Evolutionary conservation across 352 stramenopile species (phyloP).

Genomic region (Pythium guiyangense): DNA sequence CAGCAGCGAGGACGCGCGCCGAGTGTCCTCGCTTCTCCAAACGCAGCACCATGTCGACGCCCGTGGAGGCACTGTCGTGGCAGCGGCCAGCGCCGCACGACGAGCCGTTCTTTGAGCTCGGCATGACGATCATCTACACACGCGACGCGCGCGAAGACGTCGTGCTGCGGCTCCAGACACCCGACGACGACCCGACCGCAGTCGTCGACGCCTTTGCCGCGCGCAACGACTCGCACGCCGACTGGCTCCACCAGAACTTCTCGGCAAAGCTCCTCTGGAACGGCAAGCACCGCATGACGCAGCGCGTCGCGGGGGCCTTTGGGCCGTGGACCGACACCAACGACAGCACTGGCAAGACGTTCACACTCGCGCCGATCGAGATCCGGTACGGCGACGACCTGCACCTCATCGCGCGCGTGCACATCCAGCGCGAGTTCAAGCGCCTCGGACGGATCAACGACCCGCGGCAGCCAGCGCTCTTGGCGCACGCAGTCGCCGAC

Average conservation of each 20-base stretch:
- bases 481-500: too few relatives aligned
- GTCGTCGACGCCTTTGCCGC: background rate
- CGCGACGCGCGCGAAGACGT: background rate
- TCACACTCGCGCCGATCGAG: conserved; percentile 13
- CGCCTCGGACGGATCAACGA: too few relatives aligned
- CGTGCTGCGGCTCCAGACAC: too few relatives aligned
- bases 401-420: too few relatives aligned
- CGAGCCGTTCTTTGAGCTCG: conserved; percentile 9
- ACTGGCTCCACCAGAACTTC: conserved; percentile 25
- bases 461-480: too few relatives aligned
- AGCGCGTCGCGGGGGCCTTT: conserved; percentile 14
- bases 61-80: background rate
- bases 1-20: background rate
- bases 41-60: background rate
- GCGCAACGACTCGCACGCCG: conserved; percentile 11
- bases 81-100: background rate
- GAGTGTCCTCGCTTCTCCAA: conserved; percentile 1
- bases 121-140: background rate
- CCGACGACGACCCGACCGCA: conserved; percentile 22
- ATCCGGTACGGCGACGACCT: conserved; percentile 39
- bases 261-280: conserved; percentile 37
- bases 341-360: background rate
- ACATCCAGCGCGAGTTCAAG: too few relatives aligned
- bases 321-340: background rate
- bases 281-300: conserved; percentile 16